Base-by-base conservation (phyloP, 139 green algal genomes). In the Chlamydomonas incerta region DNA sequence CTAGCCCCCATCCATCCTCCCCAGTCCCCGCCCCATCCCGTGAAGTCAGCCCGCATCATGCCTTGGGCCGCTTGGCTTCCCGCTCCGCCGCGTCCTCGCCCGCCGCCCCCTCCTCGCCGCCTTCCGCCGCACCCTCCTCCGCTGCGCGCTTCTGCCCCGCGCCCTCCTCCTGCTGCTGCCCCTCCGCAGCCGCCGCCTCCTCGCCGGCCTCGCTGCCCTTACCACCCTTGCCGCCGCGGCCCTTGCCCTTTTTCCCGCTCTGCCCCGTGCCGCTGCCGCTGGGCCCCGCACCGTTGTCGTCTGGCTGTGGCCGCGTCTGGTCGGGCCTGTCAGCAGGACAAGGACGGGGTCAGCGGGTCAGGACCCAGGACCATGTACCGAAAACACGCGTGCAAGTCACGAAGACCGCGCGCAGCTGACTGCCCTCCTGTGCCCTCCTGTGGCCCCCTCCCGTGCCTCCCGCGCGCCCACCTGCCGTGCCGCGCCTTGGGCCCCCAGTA, bases 401-500 rank as follows among this genome's bases (percentile, higher is more conserved):
- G n/a, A n/a, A n/a, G n/a, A n/a, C n/a, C n/a, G n/a, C n/a, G n/a
- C n/a, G 13, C 52, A 58, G 52, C 52, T 58, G 52, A 15, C 6
- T 67, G 13, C 20, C 26, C 26, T 6, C 18, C 20, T 29, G 60
- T 6, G 6, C 21, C 23, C 21, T 28, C 21, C 60, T 29, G 13
- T n/a, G 6, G 17, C 60, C 60, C 60, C 66, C n/a, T 46, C 29
- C 14, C 66, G 20, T 24, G 4, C n/a, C 29, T 46, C 31, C 67
- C 60, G 41, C 31, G 23, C 10, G 2, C 41, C 15, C 15, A 80
- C 60, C 87, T 81, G 55, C 91, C 91, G 76, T 94, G 91, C 13
- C 93, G 85, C 18, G 90, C 72, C 86, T 97, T 98, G 52, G 97
- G 97, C 0, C 97, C 97, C 97, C 97, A 99, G 74, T 96, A 93